Evolutionary conservation across 202 grass and related monocot genomes (phyloP).

Genomic region (Zizania palustris): DNA sequence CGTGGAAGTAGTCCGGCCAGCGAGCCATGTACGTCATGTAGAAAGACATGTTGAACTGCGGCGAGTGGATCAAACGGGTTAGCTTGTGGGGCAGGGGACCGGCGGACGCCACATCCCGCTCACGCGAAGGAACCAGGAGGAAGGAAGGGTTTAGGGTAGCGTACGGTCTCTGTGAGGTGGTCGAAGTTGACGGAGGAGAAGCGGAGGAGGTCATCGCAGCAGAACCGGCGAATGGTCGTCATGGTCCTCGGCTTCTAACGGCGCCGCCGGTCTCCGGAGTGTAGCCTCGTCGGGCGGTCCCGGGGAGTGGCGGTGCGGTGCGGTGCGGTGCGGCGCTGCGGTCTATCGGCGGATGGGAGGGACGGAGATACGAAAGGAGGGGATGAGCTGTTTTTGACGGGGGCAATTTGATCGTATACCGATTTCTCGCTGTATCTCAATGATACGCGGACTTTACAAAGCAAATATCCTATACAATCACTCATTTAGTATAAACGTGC

Average conservation of each 20-base stretch:
- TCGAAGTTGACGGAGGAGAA: constrained; percentile 86
- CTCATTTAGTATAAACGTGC: no score
- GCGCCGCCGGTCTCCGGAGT: constrained; percentile 3
- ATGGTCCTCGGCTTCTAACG: constrained; percentile 34
- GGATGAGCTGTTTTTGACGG: no score
- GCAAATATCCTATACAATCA: no score
- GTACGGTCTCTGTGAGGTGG: constrained; percentile 92
- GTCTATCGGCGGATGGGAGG: no score
- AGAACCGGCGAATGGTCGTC: constrained; percentile 93
- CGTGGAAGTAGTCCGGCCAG: constrained; percentile 97
- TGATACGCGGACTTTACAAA: no score
- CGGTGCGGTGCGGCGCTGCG: constrained; percentile 20
- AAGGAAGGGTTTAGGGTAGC: background rate
- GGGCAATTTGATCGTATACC: no score
- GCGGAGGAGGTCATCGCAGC: constrained; percentile 95
- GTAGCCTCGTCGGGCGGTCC: constrained; percentile 17
- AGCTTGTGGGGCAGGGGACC: background rate
- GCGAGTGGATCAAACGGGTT: background rate
- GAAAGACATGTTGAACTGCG: constrained; percentile 99
- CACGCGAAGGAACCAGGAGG: background rate
- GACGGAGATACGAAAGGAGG: no score
- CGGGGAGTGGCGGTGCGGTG: no score
- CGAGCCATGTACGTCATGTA: constrained; percentile 99
- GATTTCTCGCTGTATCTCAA: no score
- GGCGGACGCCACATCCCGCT: background rate